Base-by-base conservation (phyloP, 1,284 basidiomycete genomes). In the Agaricales sp. region DNA sequence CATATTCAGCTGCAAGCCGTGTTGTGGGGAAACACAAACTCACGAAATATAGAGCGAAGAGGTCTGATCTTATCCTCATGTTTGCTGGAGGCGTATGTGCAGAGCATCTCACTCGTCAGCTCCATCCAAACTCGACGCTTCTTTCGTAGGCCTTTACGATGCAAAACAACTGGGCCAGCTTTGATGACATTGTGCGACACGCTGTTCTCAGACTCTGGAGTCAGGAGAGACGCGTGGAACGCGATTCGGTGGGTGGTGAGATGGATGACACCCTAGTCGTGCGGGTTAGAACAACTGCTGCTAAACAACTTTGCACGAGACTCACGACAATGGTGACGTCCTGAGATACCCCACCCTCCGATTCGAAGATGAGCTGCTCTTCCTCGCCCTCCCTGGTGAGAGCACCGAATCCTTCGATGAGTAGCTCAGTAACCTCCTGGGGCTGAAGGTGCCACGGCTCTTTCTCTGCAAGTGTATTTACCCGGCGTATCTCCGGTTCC, bases 121-220 rank as follows among this genome's bases (percentile, higher is more conserved):
- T 84, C 81, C 60, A 84, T 57, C 82, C 82, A 84, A 3, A 82
- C 64, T n/a, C 77, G 67, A n/a, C 62, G 63, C 53, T 71, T 73
- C 41, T 67, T 59, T 41, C 61, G 63, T 54, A 68, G 63, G 20
- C 73, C 71, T 49, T 64, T 66, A 3, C 70, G 63, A 54, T 78
- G 77, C 16, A 78, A 59, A 0, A 71, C 65, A 2, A 75, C 78
- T 1, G 77, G 64, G 0, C 82, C 82, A 1, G 74, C 57, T 54
- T 74, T 76, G 44, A 84, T 63, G 19, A 77, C 53, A 38, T 64
- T 57, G 43, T 61, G 58, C 13, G 59, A 53, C 8, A 60, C 54
- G 13, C 52, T 52, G 14, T 63, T 47, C 39, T 66, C 67, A 3
- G 70, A 64, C 3, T 64, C 59, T 12, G 72, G 69, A 0, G 76